Conservation (phyloP, 2,329 filamentous ascomycete genomes). For the Cladosporium sp. region DNA sequence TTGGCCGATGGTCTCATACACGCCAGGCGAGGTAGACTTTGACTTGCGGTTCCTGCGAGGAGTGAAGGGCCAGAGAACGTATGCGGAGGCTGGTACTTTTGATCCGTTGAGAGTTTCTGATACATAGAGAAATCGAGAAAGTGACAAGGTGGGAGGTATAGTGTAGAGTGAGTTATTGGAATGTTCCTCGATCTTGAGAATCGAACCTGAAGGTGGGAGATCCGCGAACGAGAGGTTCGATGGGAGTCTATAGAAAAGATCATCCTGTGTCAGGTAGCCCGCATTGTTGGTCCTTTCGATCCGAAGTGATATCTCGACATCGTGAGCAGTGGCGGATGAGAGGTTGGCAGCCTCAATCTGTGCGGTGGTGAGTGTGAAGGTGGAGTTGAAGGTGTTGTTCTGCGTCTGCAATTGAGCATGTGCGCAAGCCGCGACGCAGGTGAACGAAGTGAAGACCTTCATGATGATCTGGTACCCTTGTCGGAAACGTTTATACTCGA, state of each 20-base stretch:
- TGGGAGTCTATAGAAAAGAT: slow-evolving; percentile 45
- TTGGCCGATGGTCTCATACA: slow-evolving; percentile 27
- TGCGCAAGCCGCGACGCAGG: not conserved
- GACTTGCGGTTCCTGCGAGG: slow-evolving; percentile 21
- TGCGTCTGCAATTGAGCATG: slow-evolving; percentile 17
- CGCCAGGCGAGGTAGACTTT: not conserved
- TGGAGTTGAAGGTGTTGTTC: slow-evolving; percentile 30
- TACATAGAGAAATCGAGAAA: slow-evolving; percentile 54
- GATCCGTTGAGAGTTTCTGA: slow-evolving; percentile 49
- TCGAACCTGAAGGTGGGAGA: slow-evolving; percentile 35
- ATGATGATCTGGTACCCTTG: not conserved
- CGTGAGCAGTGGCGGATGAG: slow-evolving; percentile 21
- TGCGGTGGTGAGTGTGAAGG: slow-evolving; percentile 22
- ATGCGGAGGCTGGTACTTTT: slow-evolving; percentile 49
- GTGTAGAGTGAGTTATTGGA: slow-evolving; percentile 44
- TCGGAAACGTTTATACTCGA: not conserved
- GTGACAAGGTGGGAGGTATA: slow-evolving; percentile 42
- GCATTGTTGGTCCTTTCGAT: slow-evolving; percentile 35
- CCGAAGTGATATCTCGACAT: slow-evolving; percentile 29
- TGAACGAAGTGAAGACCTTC: not conserved
- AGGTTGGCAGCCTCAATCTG: slow-evolving; percentile 28
- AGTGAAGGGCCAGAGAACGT: slow-evolving; percentile 50
- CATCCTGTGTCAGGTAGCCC: slow-evolving; percentile 27
- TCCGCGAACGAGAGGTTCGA: slow-evolving; percentile 21
- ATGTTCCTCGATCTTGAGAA: slow-evolving; percentile 44